Conservation (phyloP, 2,329 filamentous ascomycete species). For the Chaetomium olivaceum region DNA sequence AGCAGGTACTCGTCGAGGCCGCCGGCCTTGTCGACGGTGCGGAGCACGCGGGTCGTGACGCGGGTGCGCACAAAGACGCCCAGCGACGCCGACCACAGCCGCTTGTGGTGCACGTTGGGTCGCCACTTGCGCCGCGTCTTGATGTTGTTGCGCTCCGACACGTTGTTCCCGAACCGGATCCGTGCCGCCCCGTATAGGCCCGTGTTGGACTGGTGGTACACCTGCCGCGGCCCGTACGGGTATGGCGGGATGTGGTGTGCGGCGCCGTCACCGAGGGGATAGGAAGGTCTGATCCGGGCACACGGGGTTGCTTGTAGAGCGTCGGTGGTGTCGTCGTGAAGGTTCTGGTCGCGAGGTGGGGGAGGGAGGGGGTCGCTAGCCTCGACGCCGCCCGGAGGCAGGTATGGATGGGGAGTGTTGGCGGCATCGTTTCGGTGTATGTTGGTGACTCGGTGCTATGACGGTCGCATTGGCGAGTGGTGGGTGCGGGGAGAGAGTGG, state of each 20-base stretch:
- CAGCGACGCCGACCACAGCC: constrained; percentile 65
- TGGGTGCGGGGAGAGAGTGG: not conserved
- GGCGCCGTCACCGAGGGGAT: constrained; percentile 49
- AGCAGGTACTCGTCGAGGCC: constrained; percentile 91
- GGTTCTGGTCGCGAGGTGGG: constrained; percentile 4
- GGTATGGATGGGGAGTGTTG: constrained; percentile 16
- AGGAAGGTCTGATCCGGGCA: constrained; percentile 36
- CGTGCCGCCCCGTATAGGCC: constrained; percentile 70
- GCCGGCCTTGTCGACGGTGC: constrained; percentile 79
- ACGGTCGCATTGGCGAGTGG: constrained; percentile 17
- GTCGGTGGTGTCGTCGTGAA: constrained; percentile 44
- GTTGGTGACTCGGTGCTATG: constrained; percentile 9
- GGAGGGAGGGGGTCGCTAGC: not conserved
- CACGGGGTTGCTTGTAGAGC: constrained; percentile 35
- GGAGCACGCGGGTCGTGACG: constrained; percentile 68
- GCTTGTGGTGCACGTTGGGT: constrained; percentile 71
- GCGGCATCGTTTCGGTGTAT: constrained; percentile 12
- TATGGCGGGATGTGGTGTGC: constrained; percentile 58
- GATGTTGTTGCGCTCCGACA: constrained; percentile 65
- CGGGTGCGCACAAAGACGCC: constrained; percentile 65
- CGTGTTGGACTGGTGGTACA: constrained; percentile 79
- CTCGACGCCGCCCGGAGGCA: constrained; percentile 25
- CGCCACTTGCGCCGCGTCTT: constrained; percentile 74
- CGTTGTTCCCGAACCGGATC: constrained; percentile 78
- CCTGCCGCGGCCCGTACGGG: constrained; percentile 67